These are phyloP conservation scores for Penicillium mononematosum DNA, from an alignment of 495 filamentous ascomycete genomes.

Conservation along the genomic window DNA sequence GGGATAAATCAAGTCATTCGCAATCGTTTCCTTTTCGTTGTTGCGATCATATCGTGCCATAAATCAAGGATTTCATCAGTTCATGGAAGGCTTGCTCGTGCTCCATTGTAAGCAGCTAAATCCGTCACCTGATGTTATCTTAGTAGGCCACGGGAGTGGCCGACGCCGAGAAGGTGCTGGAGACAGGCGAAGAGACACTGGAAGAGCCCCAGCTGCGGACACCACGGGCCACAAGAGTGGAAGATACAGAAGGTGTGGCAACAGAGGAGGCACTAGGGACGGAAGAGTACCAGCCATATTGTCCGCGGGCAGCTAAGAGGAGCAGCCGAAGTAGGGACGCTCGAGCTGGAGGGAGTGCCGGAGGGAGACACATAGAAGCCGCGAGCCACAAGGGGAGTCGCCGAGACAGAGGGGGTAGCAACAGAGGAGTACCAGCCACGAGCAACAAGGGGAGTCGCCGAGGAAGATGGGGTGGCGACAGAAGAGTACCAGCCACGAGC, in stretches of 20 bases:
- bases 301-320: conserved; percentile 13
- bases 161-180: conserved; percentile 11
- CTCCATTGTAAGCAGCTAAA: neutral
- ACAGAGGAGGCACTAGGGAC: conserved; percentile 1
- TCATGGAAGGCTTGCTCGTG: conserved; percentile 9
- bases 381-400: conserved; percentile 12
- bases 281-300: conserved; percentile 10
- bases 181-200: conserved; percentile 14
- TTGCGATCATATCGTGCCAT: conserved; percentile 16
- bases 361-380: conserved; percentile 3
- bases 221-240: conserved; percentile 2
- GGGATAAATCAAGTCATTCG: conserved; percentile 9
- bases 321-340: conserved; percentile 8
- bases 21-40: conserved; percentile 1
- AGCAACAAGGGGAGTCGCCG: neutral
- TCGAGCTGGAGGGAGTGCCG: conserved; percentile 5
- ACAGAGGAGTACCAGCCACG: too few species aligned
- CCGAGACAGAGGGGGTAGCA: conserved; percentile 6
- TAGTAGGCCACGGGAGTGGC: conserved; percentile 15
- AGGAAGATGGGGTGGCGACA: conserved; percentile 7
- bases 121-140: neutral
- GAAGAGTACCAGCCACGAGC: conserved; percentile 9
- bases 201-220: conserved; percentile 13
- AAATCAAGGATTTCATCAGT: conserved; percentile 10
- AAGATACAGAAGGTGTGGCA: conserved; percentile 6